Evolutionary conservation across 805 yeast species (phyloP).

Genomic region (Metschnikowia corniflorae): DNA sequence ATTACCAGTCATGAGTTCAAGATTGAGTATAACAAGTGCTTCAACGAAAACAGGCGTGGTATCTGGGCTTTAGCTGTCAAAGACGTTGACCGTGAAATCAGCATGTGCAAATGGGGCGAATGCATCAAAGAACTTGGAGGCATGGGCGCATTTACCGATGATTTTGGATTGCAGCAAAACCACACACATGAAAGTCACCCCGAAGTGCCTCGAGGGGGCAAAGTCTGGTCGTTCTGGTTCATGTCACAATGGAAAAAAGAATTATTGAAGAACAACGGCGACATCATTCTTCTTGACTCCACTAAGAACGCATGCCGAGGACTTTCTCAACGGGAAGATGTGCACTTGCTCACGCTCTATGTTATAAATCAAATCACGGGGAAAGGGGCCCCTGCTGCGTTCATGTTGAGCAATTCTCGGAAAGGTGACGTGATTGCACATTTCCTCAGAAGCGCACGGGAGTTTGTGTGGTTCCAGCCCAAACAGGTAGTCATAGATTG

Average conservation of each 20-base stretch:
- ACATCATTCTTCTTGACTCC: background rate
- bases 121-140: background rate
- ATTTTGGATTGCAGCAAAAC: background rate
- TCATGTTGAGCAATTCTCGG: constrained; percentile 1
- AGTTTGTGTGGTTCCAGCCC: background rate
- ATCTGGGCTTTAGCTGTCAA: background rate
- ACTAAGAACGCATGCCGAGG: background rate
- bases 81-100: background rate
- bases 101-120: background rate
- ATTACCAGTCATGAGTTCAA: background rate
- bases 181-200: background rate
- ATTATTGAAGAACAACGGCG: background rate
- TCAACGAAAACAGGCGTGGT: background rate
- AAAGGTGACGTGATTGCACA: background rate
- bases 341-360: background rate
- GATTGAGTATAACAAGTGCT: background rate
- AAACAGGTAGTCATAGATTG: background rate
- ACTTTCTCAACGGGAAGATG: background rate
- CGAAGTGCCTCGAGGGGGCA: background rate
- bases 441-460: background rate
- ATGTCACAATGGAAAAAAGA: constrained; percentile 3
- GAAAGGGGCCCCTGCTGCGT: constrained; percentile 3
- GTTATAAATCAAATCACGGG: background rate
- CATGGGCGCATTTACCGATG: background rate
- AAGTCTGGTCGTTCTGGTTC: constrained; percentile 2